A percentile compares a stretch with the other conserved stretches of the same genome.
Conservation (phyloP, 441 rosid genomes). For the Rhodomyrtus psidioides region DNA sequence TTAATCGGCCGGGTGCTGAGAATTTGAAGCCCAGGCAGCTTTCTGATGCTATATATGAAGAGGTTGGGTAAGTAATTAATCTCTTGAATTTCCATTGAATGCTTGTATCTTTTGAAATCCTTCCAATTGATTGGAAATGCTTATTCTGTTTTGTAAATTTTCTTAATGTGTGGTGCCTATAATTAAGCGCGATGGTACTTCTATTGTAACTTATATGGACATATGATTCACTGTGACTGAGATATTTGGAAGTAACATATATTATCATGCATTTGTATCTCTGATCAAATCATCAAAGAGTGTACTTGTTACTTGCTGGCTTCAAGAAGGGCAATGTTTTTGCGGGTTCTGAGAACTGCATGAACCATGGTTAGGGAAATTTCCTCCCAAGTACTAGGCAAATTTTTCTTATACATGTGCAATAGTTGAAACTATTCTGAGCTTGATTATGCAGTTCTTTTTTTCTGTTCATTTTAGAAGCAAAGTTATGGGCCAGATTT, state of each 20-base stretch:
- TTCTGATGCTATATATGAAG: constrained; percentile 72
- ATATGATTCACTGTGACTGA: background rate
- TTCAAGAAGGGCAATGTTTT: background rate
- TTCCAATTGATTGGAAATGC: background rate
- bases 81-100: background rate
- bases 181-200: background rate
- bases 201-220: background rate
- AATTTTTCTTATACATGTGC: background rate
- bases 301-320: background rate
- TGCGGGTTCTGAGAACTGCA: background rate
- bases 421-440: background rate
- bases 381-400: background rate
- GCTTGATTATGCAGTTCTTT: background rate
- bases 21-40: constrained; percentile 77
- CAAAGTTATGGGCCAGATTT: constrained; percentile 57
- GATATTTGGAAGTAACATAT: background rate
- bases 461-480: constrained; percentile 28
- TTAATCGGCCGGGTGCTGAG: constrained; percentile 53
- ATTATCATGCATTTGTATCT: background rate
- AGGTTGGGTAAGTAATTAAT: constrained; percentile 56
- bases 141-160: background rate
- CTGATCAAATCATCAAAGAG: background rate
- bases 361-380: background rate
- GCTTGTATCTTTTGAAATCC: background rate
- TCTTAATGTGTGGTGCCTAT: background rate